A percentile compares a stretch with the other conserved stretches of the same genome.
Evolutionary conservation across 345 rosid genomes (phyloP).

Genomic region (Xanthoceras sorbifolium): DNA sequence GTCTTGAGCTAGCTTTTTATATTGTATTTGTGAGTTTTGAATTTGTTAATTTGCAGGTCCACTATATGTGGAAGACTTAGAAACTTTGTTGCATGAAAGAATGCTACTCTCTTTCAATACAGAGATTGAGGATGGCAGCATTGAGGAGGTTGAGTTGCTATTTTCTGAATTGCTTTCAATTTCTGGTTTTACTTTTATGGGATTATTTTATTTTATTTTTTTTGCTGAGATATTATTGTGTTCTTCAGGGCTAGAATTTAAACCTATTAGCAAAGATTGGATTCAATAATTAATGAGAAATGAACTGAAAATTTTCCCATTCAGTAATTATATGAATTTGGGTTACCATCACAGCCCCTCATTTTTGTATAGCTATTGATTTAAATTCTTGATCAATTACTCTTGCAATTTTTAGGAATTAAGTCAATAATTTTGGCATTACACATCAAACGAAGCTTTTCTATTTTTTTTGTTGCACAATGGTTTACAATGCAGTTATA

Average conservation of each 20-base stretch:
- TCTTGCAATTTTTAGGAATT: not conserved
- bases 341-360: too few relatives aligned
- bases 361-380: not conserved
- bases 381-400: not conserved
- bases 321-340: not conserved
- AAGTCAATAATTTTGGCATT: too few relatives aligned
- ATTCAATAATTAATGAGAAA: too few relatives aligned
- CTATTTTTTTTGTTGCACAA: not conserved
- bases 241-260: not conserved
- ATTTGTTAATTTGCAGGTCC: conserved; percentile 29
- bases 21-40: not conserved
- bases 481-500: not conserved
- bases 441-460: not conserved
- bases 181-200: not conserved
- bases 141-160: conserved; percentile 52
- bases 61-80: conserved; percentile 61
- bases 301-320: not conserved
- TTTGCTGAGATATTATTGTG: not conserved
- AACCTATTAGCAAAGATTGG: not conserved
- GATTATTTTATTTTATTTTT: too few relatives aligned
- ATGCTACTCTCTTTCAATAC: conserved; percentile 77
- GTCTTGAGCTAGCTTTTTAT: too few relatives aligned
- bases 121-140: conserved; percentile 90
- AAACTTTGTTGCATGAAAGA: conserved; percentile 70
- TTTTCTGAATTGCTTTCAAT: not conserved